Base-by-base conservation (phyloP, 208 protist species). In the Trypanosoma avium region DNA sequence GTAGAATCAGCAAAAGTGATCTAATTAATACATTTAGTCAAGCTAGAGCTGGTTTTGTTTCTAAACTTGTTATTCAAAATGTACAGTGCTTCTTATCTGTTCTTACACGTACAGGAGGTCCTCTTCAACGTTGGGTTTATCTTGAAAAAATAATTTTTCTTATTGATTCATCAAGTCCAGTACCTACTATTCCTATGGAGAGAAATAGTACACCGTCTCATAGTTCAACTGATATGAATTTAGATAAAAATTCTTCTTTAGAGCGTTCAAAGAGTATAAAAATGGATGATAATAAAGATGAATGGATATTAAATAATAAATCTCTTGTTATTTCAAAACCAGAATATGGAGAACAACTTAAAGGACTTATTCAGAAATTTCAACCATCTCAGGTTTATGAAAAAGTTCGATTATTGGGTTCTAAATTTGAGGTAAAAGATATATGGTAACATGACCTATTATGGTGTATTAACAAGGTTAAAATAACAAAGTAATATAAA, bases 71-170 rank as follows among this genome's bases (percentile, higher is more conserved):
- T 38, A 21, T 48, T 10, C 49, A 67, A 7, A 58, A 47, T 38
- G 17, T 67, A 27, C 36, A 58, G 15, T 67, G 49, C 21, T 67
- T 67, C 58, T 15, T 47, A 17, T 49, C 48, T 6, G 36, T 48
- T 24, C 49, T 67, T 29, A 32, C 27, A 1, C 26, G 21, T 27
- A 48, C 6, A 46, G 10, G 10, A 17, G 4, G 2, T 24, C 48
- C 35, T 24, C 33, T 27, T 15, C 36, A 4, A 13, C 32, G 49
- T 1, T 57, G 48, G 49, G 12, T 9, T 1, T 67, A 67, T 27
- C 48, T 67, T 38, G 61, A 67, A 35, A 67, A 67, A 24, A 38
- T 58, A 7, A 8, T 67, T 8, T 49, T 58, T 57, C 27, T 67
- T 8, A 50, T 30, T 33, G 47, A 67, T 24, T 50, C 36, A 3